Base-by-base conservation (phyloP, 2,329 filamentous ascomycete species). In the Fusarium mexicanum region DNA sequence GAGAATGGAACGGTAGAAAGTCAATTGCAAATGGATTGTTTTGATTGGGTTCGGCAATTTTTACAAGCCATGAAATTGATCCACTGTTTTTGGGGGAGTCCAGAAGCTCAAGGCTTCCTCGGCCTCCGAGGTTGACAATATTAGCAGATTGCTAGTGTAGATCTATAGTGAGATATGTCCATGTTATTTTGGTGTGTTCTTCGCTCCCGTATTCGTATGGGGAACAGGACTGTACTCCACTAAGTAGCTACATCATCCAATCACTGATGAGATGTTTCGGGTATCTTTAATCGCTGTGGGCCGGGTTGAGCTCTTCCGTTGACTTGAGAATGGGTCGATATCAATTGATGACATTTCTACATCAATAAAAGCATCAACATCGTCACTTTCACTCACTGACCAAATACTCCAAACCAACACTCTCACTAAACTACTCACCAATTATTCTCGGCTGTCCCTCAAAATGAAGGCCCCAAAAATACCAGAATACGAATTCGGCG, bases 401-500 rank as follows among this genome's bases (percentile, higher is more conserved):
- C 33, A 14, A 33, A 33, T 33, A 14, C 33, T 33, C 5, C 8
- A 20, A 29, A 1, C 18, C 12, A 9, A 16, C 6, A 16, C 20
- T 14, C 29, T 44, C n/a, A 26, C 18, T 50, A 4, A 26, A 26
- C 5, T 11, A n/a, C 20, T 20, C 17, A 24, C 47, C 47, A 8
- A 9, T 26, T 29, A 8, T 14, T 22, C 5, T 22, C 8, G 8
- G 6, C 29, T 22, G 26, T 18, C 13, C 6, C 44, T 50, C 50
- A 59, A 13, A 6, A 78, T 78, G 76, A 47, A 61, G 29, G 41
- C 53, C 31, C n/a, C 41, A 16, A 50, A 63, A 20, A 38, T 46
- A 20, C 33, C 58, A 16, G 60, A 72, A 33, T 82, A 82, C 46
- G 80, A 82, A 53, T 82, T 82, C 20, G 80, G 80, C 38, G 80